Conservation (phyloP, 352 stramenopile species). For the Nothophytophthora sp. region DNA sequence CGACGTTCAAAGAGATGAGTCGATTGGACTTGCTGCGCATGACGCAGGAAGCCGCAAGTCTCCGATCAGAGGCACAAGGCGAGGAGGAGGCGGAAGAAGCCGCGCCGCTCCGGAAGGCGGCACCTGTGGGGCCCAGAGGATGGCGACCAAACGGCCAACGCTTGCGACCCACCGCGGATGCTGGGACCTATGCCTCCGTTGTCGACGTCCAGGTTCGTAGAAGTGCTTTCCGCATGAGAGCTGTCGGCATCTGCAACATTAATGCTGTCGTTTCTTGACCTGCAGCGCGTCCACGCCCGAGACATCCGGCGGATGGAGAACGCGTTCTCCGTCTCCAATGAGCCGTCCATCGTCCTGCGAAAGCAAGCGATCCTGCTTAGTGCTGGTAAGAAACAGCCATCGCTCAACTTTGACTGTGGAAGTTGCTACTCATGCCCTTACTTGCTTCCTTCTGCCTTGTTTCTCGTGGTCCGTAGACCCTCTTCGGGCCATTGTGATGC, state of each 20-base stretch:
- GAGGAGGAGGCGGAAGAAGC: neutral
- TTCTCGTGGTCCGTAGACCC: constrained; percentile 37
- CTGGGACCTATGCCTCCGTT: constrained; percentile 1
- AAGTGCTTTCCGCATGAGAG: constrained; percentile 36
- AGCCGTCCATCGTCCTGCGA: constrained; percentile 58
- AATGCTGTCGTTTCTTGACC: neutral
- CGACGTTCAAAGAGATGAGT: constrained; percentile 51
- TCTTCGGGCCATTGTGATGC: constrained; percentile 55
- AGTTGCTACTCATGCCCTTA: neutral
- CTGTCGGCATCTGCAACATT: constrained; percentile 42
- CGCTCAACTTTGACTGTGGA: too few species aligned
- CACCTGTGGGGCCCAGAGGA: constrained; percentile 9
- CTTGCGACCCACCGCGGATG: neutral
- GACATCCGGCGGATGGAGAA: constrained; percentile 76
- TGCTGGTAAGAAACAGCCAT: constrained; percentile 45
- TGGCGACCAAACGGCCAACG: constrained; percentile 3
- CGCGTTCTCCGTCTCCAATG: constrained; percentile 58
- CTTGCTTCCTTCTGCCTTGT: neutral
- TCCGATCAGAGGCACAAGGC: constrained; percentile 1
- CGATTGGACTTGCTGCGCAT: constrained; percentile 53
- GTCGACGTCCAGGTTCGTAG: constrained; percentile 38
- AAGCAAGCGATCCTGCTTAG: constrained; percentile 73
- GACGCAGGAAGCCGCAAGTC: constrained; percentile 49
- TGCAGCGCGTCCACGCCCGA: constrained; percentile 53
- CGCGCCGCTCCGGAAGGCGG: constrained; percentile 6